Conservation (phyloP, 441 rosid genomes). For the Mallotus japonicus region DNA sequence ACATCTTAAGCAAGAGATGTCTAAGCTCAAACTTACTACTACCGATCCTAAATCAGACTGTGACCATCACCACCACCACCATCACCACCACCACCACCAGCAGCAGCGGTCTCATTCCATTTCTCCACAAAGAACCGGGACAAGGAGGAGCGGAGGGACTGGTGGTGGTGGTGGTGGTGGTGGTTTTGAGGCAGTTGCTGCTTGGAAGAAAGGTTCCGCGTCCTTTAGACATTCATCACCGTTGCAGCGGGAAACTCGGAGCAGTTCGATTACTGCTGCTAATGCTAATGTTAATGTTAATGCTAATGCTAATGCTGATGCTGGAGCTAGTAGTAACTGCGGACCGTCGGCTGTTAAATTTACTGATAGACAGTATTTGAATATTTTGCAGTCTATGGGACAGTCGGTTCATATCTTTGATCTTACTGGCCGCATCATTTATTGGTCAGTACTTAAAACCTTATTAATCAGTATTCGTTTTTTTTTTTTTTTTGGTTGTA, state of each 20-base stretch:
- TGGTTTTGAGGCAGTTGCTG: slow-evolving; percentile 28
- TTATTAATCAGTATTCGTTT: not conserved
- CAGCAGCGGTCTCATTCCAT: slow-evolving; percentile 74
- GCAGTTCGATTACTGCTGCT: not conserved
- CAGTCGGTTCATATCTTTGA: slow-evolving; percentile 86
- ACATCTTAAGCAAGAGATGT: slow-evolving; percentile 74
- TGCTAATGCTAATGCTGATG: slow-evolving; percentile 17
- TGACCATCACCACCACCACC: slow-evolving; percentile 24
- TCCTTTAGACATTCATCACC: slow-evolving; percentile 82
- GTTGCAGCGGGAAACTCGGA: slow-evolving; percentile 64
- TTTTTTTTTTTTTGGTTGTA: not conserved
- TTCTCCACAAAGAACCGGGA: slow-evolving; percentile 60
- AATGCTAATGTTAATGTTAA: slow-evolving; percentile 24
- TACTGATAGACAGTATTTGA: slow-evolving; percentile 67
- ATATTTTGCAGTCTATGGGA: slow-evolving; percentile 90
- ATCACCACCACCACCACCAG: slow-evolving; percentile 28
- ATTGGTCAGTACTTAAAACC: slow-evolving; percentile 56
- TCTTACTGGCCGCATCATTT: slow-evolving; percentile 55
- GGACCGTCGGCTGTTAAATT: slow-evolving; percentile 66
- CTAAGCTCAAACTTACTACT: slow-evolving; percentile 51
- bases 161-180: slow-evolving; percentile 13
- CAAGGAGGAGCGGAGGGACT: slow-evolving; percentile 33
- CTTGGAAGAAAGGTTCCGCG: slow-evolving; percentile 56
- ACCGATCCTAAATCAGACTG: slow-evolving; percentile 33
- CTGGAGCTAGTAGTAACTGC: slow-evolving; percentile 20